Base-by-base conservation (phyloP, 148 eudicot genomes). In the Talinum fruticosum region DNA sequence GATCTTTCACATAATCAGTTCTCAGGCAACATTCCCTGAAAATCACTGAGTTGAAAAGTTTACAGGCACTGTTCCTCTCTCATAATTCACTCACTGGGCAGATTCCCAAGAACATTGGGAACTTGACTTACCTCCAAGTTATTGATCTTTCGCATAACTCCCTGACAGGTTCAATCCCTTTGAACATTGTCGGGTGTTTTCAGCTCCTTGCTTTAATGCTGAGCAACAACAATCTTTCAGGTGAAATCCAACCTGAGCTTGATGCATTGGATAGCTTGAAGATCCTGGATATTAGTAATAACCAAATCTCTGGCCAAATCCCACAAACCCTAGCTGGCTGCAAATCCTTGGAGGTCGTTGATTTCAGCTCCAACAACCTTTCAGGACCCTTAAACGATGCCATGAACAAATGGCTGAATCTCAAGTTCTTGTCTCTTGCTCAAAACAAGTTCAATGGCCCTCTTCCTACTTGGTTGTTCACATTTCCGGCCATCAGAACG, bases 241-340 rank as follows among this genome's bases (percentile, higher is more conserved):
- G 99, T 78, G 94, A 85, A 82, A 89, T 95, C 72, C 96, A 86
- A 74, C 99, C 96, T 0, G 99, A 89, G 87, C 91, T 95, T 66
- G 99, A 92, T 73, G 97, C 99, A 26, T 78, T 95, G 73, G 93
- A 91, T 83, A 85, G 97, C 84, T 80, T 95, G 76, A 92, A 86
- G 82, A 92, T 95, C 77, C 89, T 95, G 57, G 92, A 90, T 75
- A 84, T 95, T 33, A 90, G 99, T 81, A 86, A 78, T 87, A 95
- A 95, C 77, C 83, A 77, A 81, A 89, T 95, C 64, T 92, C 91
- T 24, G 99, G 99, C 45, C 94, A 92, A 81, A 92, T 95, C 70
- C 99, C 98, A 0, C 85, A 92, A 66, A 92, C 97, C n/a, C 82
- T 95, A 86, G 99, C 99, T 8, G 98, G 97, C 29, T 95, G 99